Evolutionary conservation across 2,329 filamentous ascomycete genomes (phyloP).

Genomic region (Coniochaeta ligniaria): DNA sequence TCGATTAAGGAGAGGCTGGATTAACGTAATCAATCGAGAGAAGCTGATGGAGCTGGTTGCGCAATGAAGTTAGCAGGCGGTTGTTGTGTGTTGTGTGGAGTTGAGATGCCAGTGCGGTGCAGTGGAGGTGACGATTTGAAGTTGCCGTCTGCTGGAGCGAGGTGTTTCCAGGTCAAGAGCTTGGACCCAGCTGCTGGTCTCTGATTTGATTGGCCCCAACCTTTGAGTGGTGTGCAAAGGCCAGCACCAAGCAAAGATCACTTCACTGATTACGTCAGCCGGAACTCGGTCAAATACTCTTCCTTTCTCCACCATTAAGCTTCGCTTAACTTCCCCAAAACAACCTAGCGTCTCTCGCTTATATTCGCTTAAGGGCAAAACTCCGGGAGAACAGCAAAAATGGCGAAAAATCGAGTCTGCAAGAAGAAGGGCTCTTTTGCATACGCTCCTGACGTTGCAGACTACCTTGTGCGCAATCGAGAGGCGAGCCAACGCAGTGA

Average conservation of each 20-base stretch:
- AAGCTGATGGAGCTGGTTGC: background rate
- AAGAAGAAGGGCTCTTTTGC: background rate
- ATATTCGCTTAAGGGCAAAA: background rate
- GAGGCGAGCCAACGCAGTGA: conserved; percentile 21
- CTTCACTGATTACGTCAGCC: conserved; percentile 12
- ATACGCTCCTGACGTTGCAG: background rate
- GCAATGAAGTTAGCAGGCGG: background rate
- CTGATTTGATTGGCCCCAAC: conserved; percentile 9
- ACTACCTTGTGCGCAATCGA: conserved; percentile 5
- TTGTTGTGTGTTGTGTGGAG: conserved; percentile 1
- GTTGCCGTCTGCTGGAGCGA: conserved; percentile 12
- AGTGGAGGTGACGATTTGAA: conserved; percentile 1
- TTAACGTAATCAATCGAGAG: background rate
- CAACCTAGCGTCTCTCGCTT: background rate
- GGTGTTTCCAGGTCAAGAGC: conserved; percentile 23
- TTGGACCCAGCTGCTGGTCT: background rate
- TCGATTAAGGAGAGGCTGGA: background rate
- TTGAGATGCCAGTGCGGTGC: background rate
- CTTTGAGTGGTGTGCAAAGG: conserved; percentile 9
- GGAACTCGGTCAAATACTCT: too few species aligned
- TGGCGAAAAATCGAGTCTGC: background rate
- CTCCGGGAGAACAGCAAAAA: background rate
- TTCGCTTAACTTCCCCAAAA: background rate
- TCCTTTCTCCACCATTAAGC: too few species aligned
- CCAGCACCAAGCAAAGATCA: background rate